Conservation (phyloP, 1,284 basidiomycete genomes). For the Microbotryomycetes sp. region DNA sequence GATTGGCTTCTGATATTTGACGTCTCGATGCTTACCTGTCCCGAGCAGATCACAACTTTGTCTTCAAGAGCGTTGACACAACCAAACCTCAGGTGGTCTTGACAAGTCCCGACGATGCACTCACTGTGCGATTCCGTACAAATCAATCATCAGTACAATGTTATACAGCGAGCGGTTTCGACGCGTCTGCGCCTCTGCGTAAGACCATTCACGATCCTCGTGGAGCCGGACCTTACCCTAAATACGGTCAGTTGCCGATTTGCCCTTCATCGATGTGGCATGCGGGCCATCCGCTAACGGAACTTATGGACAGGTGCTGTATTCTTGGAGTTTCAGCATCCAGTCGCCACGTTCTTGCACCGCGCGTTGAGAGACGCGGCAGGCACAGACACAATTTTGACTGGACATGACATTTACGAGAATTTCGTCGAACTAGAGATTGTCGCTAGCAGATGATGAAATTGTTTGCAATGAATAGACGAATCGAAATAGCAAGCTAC, state of each 20-base stretch:
- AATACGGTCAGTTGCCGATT: background rate
- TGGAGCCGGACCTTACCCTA: background rate
- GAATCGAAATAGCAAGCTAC: too few species aligned
- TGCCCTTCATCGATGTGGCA: too few species aligned
- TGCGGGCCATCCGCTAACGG: too few species aligned
- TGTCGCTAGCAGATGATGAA: background rate
- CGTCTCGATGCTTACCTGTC: background rate
- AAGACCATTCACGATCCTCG: background rate
- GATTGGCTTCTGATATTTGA: background rate
- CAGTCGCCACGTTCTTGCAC: conserved; percentile 22
- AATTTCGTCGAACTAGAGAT: conserved; percentile 28
- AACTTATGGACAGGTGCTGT: conserved; percentile 13
- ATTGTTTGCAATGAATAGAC: too few species aligned
- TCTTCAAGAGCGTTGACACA: conserved; percentile 1
- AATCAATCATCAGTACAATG: conserved; percentile 25
- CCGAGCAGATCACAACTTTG: conserved; percentile 28
- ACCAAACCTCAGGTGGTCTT: conserved; percentile 21
- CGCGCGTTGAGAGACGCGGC: background rate
- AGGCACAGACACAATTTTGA: conserved; percentile 20
- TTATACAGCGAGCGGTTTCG: conserved; percentile 19
- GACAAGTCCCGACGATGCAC: conserved; percentile 7
- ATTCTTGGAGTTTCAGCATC: conserved; percentile 32
- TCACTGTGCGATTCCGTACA: conserved; percentile 16
- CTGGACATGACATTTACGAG: conserved; percentile 24
- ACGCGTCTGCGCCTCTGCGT: conserved; percentile 7